Evolutionary conservation across 208 protist genomes (phyloP).

Genomic region (Trypanosoma avium): DNA sequence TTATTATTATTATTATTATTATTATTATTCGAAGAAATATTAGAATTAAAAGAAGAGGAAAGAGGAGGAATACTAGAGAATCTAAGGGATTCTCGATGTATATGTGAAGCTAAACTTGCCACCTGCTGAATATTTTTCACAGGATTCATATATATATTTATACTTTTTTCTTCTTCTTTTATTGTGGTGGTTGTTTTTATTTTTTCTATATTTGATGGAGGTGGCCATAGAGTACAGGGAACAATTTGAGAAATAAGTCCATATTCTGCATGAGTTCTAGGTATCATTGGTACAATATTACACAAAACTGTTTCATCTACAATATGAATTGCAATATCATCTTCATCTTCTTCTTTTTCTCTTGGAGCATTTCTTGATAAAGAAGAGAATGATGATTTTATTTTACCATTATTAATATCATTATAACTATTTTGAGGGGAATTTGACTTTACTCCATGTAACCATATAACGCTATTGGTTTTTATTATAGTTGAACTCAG

Average conservation of each 20-base stretch:
- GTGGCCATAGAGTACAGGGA: conserved; percentile 37
- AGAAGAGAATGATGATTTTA: conserved; percentile 1
- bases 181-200: background rate
- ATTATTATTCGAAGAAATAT: no score
- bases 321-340: conserved; percentile 20
- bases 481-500: background rate
- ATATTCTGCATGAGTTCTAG: conserved; percentile 51
- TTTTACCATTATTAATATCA: no score
- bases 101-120: conserved; percentile 1
- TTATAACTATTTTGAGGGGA: no score
- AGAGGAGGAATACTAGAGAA: background rate
- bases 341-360: no score
- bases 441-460: background rate
- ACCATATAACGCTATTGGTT: background rate
- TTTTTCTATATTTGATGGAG: background rate
- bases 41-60: background rate
- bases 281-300: conserved; percentile 51
- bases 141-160: no score
- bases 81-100: conserved; percentile 10
- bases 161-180: no score
- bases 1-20: no score
- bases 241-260: conserved; percentile 65
- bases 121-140: conserved; percentile 7
- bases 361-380: no score
- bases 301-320: conserved; percentile 71